Conservation (phyloP, 495 filamentous ascomycete species). For the Hypoxylon cercidicola region DNA sequence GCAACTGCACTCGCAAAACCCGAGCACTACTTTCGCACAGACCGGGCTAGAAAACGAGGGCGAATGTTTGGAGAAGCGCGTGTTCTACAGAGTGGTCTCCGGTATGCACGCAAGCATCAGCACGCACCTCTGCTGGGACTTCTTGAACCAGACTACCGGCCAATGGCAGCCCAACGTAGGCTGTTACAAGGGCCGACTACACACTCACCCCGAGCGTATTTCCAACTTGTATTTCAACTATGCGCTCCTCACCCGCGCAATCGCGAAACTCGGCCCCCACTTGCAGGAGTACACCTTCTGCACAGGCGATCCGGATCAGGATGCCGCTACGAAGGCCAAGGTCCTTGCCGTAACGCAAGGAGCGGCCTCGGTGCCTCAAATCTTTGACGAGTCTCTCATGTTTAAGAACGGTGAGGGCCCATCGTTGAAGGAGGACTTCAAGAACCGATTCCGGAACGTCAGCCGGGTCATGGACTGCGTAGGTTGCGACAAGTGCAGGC, state of each 20-base stretch:
- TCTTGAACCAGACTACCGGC: constrained; percentile 93
- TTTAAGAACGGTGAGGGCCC: constrained; percentile 78
- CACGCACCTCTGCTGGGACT: constrained; percentile 95
- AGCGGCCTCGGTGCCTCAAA: constrained; percentile 71
- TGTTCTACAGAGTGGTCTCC: constrained; percentile 92
- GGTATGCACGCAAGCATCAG: constrained; percentile 99
- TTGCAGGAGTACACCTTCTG: constrained; percentile 89
- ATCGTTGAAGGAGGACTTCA: constrained; percentile 95
- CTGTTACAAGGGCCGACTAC: constrained; percentile 88
- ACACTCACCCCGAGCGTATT: constrained; percentile 86
- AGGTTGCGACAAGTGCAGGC: constrained; percentile 96
- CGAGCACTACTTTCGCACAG: constrained; percentile 60
- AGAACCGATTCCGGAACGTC: constrained; percentile 95
- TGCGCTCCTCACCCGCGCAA: constrained; percentile 86
- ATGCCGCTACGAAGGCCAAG: constrained; percentile 79
- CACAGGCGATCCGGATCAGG: constrained; percentile 82
- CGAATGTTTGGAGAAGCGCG: constrained; percentile 95
- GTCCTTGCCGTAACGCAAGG: constrained; percentile 77
- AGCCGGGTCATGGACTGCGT: constrained; percentile 98
- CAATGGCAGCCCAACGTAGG: constrained; percentile 91
- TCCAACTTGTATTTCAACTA: constrained; percentile 99
- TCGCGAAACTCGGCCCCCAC: constrained; percentile 89
- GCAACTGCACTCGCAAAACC: constrained; percentile 62
- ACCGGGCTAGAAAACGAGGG: constrained; percentile 79
- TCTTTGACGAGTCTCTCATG: constrained; percentile 96